phyloP scores from a whole-genome alignment of 805 yeast genomes.

The Candida palmyrensis region DNA sequence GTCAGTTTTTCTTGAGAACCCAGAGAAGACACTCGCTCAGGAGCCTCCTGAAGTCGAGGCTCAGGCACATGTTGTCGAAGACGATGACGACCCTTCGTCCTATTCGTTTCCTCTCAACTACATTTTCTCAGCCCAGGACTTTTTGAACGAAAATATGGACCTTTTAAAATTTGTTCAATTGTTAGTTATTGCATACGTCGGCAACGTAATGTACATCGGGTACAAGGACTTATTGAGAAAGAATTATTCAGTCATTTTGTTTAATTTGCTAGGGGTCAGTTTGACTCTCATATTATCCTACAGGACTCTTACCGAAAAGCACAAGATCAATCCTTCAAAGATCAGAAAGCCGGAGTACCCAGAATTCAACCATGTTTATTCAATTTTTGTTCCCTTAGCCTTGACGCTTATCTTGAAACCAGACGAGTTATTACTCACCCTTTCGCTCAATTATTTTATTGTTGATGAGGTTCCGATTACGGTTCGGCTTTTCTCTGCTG shows the following conservation, averaged over 20 bases:
- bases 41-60: neutral
- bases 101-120: conserved; percentile 19
- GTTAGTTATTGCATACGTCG: conserved; percentile 22
- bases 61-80: conserved; percentile 3
- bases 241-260: conserved; percentile 18
- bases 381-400: conserved; percentile 27
- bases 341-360: conserved; percentile 23
- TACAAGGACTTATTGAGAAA: conserved; percentile 14
- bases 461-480: conserved; percentile 26
- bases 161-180: conserved; percentile 27
- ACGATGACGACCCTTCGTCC: conserved; percentile 12
- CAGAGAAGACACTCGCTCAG: neutral
- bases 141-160: conserved; percentile 28
- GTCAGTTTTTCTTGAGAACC: conserved; percentile 6
- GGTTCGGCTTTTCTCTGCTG: conserved; percentile 21
- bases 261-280: conserved; percentile 29
- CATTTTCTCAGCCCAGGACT: conserved; percentile 32
- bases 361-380: conserved; percentile 32
- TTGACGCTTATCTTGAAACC: conserved; percentile 19
- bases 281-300: conserved; percentile 25
- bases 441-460: conserved; percentile 31
- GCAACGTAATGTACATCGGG: conserved; percentile 26
- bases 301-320: conserved; percentile 13
- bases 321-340: conserved; percentile 9
- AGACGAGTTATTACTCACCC: conserved; percentile 13